Evolutionary conservation across 257 asterid species (phyloP), one percentile per base, ranked within the genome.

Genomic region (Solanum sejunctum): DNA sequence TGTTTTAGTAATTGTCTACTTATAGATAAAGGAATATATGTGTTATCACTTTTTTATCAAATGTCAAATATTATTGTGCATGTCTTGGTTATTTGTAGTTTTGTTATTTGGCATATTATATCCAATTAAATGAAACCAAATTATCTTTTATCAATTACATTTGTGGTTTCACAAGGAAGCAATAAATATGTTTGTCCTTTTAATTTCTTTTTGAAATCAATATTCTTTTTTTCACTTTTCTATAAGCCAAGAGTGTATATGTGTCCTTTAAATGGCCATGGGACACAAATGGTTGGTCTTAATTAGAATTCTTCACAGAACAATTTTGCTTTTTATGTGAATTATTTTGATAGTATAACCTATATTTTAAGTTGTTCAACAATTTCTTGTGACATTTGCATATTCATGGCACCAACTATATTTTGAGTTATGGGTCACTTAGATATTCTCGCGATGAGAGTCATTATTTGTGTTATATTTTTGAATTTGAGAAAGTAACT

Each of bases 1-100:
- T 79, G 77, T 57, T 66, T 28, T 91, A 82, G 92, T 69, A 72
- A 86, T 69, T 86, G 91, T 87, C 90, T 55, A 83, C 10, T 85
- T 84, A 75, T 56, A 64, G 57, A 6, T 16, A 10, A 51, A 12
- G 56, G 41, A 81, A 58, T 69, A 66, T 84, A 23, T 71, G 80
- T 81, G 10, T 80, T 78, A 17, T n/a, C 60, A 10, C n/a, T 28
- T 8, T 32, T 32, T 73, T 58, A 84, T 45, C 55, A 56, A 12
- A 49, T 36, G 80, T 47, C 71, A 12, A 49, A 77, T 23, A 26
- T 8, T 23, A 15, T 77, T 26, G 13, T 5, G 63, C 47, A 5
- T 49, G 41, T 36, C 41, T 26, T 12, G 23, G 39, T 77, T 56
- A 10, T 26, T 77, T 77, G 82, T 77, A 51, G 15, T 9, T 51